Evolutionary conservation across 352 stramenopile species (phyloP).

Genomic region (Phytophthora fragariae): DNA sequence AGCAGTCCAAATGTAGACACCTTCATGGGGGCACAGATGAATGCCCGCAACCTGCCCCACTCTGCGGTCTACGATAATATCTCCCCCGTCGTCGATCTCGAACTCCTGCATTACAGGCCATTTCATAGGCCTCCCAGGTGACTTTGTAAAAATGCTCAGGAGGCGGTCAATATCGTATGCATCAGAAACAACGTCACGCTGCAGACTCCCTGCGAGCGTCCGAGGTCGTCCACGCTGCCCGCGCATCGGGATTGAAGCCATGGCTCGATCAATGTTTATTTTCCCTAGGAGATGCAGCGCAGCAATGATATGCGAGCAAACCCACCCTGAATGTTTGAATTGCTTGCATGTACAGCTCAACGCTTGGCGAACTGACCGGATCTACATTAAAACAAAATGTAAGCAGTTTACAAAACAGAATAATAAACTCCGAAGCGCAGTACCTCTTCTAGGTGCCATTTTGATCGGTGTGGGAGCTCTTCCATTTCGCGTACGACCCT

Average conservation of each 20-base stretch:
- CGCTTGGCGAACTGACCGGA: not conserved
- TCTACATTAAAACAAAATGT: not conserved
- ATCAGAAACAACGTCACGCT: not conserved
- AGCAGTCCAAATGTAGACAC: conserved; percentile 10
- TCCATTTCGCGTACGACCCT: not conserved
- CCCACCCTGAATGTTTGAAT: conserved; percentile 10
- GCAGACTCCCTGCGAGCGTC: not conserved
- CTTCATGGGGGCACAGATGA: conserved; percentile 2
- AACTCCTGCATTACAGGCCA: conserved; percentile 16
- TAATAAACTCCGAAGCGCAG: not conserved
- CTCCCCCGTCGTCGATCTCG: not conserved
- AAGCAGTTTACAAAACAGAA: not conserved
- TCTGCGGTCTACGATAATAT: not conserved
- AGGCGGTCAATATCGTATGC: conserved; percentile 3
- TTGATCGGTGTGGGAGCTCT: not conserved
- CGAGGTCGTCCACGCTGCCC: conserved; percentile 3
- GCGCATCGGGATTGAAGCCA: conserved; percentile 5
- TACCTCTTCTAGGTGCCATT: not conserved
- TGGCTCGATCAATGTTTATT: conserved; percentile 3
- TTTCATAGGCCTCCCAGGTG: conserved; percentile 4
- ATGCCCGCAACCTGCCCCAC: conserved; percentile 9
- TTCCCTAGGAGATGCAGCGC: conserved; percentile 14
- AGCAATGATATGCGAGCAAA: conserved; percentile 15
- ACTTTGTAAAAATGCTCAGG: conserved; percentile 1
- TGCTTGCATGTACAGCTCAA: conserved; percentile 11